A percentile compares a stretch with the other conserved stretches of the same genome.
Evolutionary conservation across 805 yeast genomes (phyloP).

Genomic region (Isabelozyma heimii): DNA sequence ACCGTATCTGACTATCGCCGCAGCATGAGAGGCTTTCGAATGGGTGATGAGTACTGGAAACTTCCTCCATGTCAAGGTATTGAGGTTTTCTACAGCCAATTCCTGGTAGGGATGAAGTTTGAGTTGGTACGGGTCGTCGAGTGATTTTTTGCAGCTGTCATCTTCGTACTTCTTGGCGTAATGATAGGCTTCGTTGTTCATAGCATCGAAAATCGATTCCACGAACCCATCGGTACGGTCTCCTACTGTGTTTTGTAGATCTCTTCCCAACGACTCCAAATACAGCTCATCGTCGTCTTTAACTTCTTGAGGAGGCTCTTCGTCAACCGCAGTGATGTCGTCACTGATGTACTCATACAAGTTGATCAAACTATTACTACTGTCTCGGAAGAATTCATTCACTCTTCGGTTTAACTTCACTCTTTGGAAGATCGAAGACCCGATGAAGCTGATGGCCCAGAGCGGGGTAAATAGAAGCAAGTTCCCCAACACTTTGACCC

Average conservation of each 20-base stretch:
- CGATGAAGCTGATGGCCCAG: constrained; percentile 58
- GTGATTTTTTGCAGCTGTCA: constrained; percentile 1
- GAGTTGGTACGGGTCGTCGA: constrained; percentile 24
- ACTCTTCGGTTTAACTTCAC: constrained; percentile 27
- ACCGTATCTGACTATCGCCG: constrained; percentile 66
- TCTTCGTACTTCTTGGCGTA: constrained; percentile 11
- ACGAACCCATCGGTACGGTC: constrained; percentile 65
- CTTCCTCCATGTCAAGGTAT: constrained; percentile 63
- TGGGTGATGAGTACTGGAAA: constrained; percentile 66
- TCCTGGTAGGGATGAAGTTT: constrained; percentile 44
- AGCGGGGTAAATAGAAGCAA: constrained; percentile 57
- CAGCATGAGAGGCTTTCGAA: constrained; percentile 75
- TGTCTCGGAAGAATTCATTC: constrained; percentile 21
- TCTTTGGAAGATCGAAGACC: constrained; percentile 38
- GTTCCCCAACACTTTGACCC: constrained; percentile 46
- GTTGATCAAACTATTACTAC: constrained; percentile 23
- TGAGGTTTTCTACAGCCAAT: constrained; percentile 53
- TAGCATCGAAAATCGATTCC: constrained; percentile 61
- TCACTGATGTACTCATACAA: constrained; percentile 21
- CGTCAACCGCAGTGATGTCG: constrained; percentile 6
- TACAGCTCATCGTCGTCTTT: neutral
- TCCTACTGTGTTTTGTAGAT: constrained; percentile 34
- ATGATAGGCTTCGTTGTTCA: constrained; percentile 34
- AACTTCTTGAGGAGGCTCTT: too few relatives aligned
- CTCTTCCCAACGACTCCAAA: constrained; percentile 11